phyloP scores from a whole-genome alignment of 1,284 basidiomycete species.

The Melampsora americana region DNA sequence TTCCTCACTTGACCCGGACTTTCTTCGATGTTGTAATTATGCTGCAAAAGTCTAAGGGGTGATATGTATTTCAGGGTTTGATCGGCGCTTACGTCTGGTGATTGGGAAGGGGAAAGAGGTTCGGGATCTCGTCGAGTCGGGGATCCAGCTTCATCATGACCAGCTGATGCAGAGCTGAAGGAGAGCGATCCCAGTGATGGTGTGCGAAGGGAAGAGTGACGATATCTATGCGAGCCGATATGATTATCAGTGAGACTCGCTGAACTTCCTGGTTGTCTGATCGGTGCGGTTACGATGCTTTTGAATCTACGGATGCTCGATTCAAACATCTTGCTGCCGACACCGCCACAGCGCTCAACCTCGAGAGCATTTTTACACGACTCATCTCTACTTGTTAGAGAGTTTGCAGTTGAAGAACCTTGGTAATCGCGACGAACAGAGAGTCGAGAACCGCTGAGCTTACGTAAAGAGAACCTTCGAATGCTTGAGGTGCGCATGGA shows the following conservation, averaged over 20 bases:
- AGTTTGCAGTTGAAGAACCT: not conserved
- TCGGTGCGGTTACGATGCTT: not conserved
- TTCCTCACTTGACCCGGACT: not conserved
- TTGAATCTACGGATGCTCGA: slow-evolving; percentile 18
- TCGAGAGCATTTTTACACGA: slow-evolving; percentile 2
- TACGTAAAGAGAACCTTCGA: not conserved
- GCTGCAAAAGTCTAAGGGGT: slow-evolving; percentile 2
- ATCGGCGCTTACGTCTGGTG: too few species aligned
- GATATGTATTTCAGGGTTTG: not conserved
- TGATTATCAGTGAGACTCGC: too few species aligned
- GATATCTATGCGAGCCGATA: not conserved
- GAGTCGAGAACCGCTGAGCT: not conserved
- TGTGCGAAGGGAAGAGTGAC: not conserved
- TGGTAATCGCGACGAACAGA: not conserved
- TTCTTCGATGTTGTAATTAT: not conserved
- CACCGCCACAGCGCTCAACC: slow-evolving; percentile 28
- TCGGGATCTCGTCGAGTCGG: too few species aligned
- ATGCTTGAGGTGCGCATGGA: not conserved
- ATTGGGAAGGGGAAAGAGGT: too few species aligned
- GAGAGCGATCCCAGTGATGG: not conserved
- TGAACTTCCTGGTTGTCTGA: not conserved
- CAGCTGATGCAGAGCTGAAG: not conserved
- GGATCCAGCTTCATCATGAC: too few species aligned
- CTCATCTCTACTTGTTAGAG: not conserved
- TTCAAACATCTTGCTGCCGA: slow-evolving; percentile 41